Base-by-base conservation (phyloP, 2,329 filamentous ascomycete genomes). In the Thelonectria discophora region DNA sequence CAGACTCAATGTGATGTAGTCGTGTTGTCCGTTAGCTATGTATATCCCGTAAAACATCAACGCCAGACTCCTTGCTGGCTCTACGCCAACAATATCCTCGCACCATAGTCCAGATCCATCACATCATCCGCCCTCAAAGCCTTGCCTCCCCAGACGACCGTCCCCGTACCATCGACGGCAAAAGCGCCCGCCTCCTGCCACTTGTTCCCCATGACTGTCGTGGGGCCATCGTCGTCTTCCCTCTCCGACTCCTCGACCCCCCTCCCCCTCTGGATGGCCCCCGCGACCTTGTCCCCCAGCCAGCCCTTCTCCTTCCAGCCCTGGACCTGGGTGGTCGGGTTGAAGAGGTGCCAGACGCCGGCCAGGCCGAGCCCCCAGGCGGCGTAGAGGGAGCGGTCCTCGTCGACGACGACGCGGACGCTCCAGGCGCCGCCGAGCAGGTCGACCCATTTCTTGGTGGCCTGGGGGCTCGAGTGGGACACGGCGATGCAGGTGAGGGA, bases 341-440 rank as follows among this genome's bases (percentile, higher is more conserved):
- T 83, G 67, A 86, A 80, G 57, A 85, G 79, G 70, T 80, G 82
- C 82, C 82, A 85, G 50, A 81, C 73, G 49, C 71, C 78, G 21
- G 80, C 81, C 6, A 83, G 72, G 0, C 86, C 85, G 5, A 88
- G 77, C 2, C 86, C 86, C 85, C 85, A 88, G 11, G 83, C 80
- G 2, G 86, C 84, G 68, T 88, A 88, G 37, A 87, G 69, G 63
- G 82, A 79, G 60, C 85, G 81, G 60, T 83, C 80, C 67, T 86
- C 81, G 74, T 88, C 86, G 58, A 87, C 74, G 58, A 88, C 73
- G 3, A 88, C 73, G 63, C 84, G 79, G 30, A 88, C 79, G 71
- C 80, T 81, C 82, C 85, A 86, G 13, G 83, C 77, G 60, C 86
- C 85, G 71, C 86, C 86, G 12, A 88, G 73, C 17, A 86, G 77